These are phyloP conservation scores for Naganishia onofrii DNA, from an alignment of 768 basidiomycete genomes.

Conservation along the genomic window DNA sequence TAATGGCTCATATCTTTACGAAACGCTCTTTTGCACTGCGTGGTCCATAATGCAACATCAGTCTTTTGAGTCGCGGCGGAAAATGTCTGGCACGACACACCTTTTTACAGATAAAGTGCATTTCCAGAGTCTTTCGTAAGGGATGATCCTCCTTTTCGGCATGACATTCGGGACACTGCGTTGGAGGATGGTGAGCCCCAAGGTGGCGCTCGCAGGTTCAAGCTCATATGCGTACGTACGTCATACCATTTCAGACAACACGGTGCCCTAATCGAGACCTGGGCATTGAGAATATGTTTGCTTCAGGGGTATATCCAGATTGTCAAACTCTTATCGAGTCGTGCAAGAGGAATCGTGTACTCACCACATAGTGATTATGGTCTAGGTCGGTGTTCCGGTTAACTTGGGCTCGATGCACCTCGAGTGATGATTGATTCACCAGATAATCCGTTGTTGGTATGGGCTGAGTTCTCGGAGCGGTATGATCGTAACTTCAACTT, in stretches of 20 bases:
- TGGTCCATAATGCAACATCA: background rate
- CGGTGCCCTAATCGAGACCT: conserved; percentile 91
- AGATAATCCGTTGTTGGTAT: background rate
- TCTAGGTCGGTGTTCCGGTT: background rate
- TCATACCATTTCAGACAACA: conserved; percentile 99
- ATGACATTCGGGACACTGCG: conserved; percentile 83
- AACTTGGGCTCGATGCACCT: background rate
- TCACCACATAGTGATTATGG: background rate
- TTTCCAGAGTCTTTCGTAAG: conserved; percentile 74
- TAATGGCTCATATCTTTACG: conserved; percentile 87
- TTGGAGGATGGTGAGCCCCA: background rate
- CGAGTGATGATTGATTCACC: background rate
- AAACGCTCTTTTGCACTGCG: conserved; percentile 70
- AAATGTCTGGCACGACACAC: conserved; percentile 19
- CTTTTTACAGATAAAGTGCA: conserved; percentile 79
- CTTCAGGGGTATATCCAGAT: conserved; percentile 54
- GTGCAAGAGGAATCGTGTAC: background rate
- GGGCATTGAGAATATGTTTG: conserved; percentile 94
- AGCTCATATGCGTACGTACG: conserved; percentile 46
- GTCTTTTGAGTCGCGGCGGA: background rate
- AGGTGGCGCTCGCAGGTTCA: too few relatives aligned
- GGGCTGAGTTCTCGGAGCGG: too few relatives aligned
- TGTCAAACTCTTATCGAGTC: background rate
- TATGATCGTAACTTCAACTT: too few relatives aligned
- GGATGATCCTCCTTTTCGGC: conserved; percentile 73